phyloP scores from a whole-genome alignment of 768 basidiomycete species.

The Boletellus emodensis region DNA sequence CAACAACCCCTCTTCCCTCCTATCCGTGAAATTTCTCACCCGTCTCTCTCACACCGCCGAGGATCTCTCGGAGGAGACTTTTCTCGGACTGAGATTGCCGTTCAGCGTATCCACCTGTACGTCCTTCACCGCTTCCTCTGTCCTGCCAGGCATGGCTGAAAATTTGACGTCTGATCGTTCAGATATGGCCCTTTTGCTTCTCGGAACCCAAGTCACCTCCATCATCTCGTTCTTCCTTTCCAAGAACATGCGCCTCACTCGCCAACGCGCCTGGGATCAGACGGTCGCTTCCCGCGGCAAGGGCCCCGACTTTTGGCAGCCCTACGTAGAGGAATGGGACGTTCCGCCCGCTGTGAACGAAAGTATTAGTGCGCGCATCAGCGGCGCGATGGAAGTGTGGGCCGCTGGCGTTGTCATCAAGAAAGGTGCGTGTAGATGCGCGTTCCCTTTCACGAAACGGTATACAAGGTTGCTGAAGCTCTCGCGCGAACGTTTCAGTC shows the following conservation, averaged over 20 bases:
- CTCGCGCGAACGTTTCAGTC: slow-evolving; percentile 31
- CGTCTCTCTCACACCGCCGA: slow-evolving; percentile 26
- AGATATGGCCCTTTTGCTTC: slow-evolving; percentile 74
- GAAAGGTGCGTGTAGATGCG: slow-evolving; percentile 19
- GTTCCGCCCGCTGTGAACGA: slow-evolving; percentile 45
- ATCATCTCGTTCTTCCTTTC: slow-evolving; percentile 82
- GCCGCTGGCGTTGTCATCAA: slow-evolving; percentile 15
- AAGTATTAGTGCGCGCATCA: slow-evolving; percentile 18
- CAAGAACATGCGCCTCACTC: slow-evolving; percentile 77
- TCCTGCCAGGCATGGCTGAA: no score
- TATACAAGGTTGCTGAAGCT: slow-evolving; percentile 8
- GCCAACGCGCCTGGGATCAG: slow-evolving; percentile 73
- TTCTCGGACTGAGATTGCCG: slow-evolving; percentile 66
- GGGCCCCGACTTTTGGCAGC: slow-evolving; percentile 76
- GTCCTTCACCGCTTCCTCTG: not conserved
- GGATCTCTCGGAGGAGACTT: slow-evolving; percentile 41
- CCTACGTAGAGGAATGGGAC: slow-evolving; percentile 81
- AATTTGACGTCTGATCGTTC: not conserved
- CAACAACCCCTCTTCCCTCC: slow-evolving; percentile 24
- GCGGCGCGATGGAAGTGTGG: slow-evolving; percentile 14
- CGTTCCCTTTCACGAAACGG: slow-evolving; percentile 5
- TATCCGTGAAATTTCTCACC: slow-evolving; percentile 25
- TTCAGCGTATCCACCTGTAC: slow-evolving; percentile 69
- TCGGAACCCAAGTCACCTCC: slow-evolving; percentile 68
- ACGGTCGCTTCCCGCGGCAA: slow-evolving; percentile 85